Conservation (phyloP, 768 basidiomycete genomes). For the Amanita rubescens region DNA sequence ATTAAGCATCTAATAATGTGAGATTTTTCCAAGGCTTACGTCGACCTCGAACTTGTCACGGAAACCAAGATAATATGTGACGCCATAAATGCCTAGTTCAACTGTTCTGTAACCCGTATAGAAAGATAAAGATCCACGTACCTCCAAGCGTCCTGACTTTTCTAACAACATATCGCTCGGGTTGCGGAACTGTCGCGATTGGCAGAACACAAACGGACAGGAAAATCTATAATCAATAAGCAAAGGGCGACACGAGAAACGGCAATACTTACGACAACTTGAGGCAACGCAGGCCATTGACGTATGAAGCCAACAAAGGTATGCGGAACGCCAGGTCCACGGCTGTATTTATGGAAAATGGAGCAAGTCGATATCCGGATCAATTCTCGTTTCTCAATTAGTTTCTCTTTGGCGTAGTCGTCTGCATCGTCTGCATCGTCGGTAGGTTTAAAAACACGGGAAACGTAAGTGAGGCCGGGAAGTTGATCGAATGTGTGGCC, state of each 20-base stretch:
- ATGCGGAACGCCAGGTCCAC: slow-evolving; percentile 55
- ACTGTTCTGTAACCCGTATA: background rate
- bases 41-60: slow-evolving; percentile 50
- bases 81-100: slow-evolving; percentile 48
- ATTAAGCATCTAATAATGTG: background rate
- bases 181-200: slow-evolving; percentile 39
- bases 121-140: slow-evolving; percentile 10
- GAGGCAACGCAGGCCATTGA: slow-evolving; percentile 64
- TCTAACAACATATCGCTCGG: slow-evolving; percentile 49
- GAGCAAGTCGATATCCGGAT: slow-evolving; percentile 45
- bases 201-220: slow-evolving; percentile 52
- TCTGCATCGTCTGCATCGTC: background rate
- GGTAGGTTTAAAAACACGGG: slow-evolving; percentile 11
- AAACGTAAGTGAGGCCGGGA: slow-evolving; percentile 13
- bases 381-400: slow-evolving; percentile 17
- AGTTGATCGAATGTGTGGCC: slow-evolving; percentile 10
- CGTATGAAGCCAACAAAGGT: slow-evolving; percentile 58
- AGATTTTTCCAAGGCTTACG: slow-evolving; percentile 18
- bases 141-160: slow-evolving; percentile 52
- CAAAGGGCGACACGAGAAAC: background rate
- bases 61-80: slow-evolving; percentile 54
- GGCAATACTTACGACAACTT: slow-evolving; percentile 42
- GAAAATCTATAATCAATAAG: slow-evolving; percentile 39
- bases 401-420: slow-evolving; percentile 9
- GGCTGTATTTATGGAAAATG: slow-evolving; percentile 49